Evolutionary conservation across 768 basidiomycete species (phyloP), one percentile per base, ranked within the genome.

Genomic region (Collybia sordida): DNA sequence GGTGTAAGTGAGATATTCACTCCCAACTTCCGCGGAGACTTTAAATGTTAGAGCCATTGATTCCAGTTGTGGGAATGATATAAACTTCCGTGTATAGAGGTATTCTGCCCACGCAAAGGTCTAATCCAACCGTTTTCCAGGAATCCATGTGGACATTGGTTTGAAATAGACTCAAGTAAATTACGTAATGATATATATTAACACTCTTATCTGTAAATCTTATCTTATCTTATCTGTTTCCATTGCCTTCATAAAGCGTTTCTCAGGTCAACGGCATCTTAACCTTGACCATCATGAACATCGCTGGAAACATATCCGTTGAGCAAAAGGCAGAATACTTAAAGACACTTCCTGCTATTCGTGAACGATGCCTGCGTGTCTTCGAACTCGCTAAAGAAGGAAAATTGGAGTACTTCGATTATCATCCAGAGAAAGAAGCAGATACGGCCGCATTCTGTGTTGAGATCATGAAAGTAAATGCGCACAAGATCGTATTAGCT

Each of bases 311-410:
- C 17, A 53, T 67, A 12, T 48, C 71, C 9, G 48, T 66, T 14
- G 56, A 68, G 36, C 65, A 74, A 52, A 80, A 71, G 34, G 82
- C 85, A 21, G 71, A 69, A 4, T 95, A 94, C 62, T 81, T 97
- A 38, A 85, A 88, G 25, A 93, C 90, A 0, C 77, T 97, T 3
- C 88, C 91, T 14, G 82, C 93, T n/a, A 93, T 98, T 59, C 82
- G 96, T 40, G 87, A 94, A 59, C 80, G 92, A 37, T 98, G 93
- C 66, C 64, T 69, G 9, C 78, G 78, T 36, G 92, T 98, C 27
- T 83, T 88, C 65, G 78, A 83, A 23, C 83, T 96, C 17, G 94
- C 91, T 11, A 72, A 81, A 64, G 62, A 78, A 54, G 87, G 83
- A 44, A 81, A 86, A 59, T 79, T 97, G 9, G 72, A 93, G 57